These are phyloP conservation scores for Agaricus sinodeliciosus DNA, from an alignment of 768 basidiomycete genomes.

Conservation along the genomic window DNA sequence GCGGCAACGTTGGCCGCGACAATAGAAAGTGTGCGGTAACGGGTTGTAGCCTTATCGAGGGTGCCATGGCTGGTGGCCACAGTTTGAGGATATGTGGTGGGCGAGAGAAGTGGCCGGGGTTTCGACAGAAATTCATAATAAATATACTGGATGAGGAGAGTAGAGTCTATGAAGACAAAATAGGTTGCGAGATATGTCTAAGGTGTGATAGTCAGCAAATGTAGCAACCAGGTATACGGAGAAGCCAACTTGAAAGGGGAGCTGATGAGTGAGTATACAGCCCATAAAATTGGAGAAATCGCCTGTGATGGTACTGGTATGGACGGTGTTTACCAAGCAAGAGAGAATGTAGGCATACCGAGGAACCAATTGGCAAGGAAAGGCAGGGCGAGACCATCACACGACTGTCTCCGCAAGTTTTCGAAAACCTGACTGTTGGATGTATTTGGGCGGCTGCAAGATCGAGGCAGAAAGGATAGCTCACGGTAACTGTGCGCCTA, in stretches of 20 bases:
- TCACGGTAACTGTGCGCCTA: slow-evolving; percentile 86
- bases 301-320: slow-evolving; percentile 36
- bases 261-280: slow-evolving; percentile 85
- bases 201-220: slow-evolving; percentile 6
- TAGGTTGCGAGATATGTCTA: slow-evolving; percentile 90
- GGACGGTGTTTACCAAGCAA: background rate
- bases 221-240: background rate
- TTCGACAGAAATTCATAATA: slow-evolving; percentile 52
- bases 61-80: slow-evolving; percentile 26
- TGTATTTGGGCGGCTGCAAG: background rate
- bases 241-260: slow-evolving; percentile 82
- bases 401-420: slow-evolving; percentile 69
- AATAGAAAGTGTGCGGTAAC: slow-evolving; percentile 62
- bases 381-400: slow-evolving; percentile 86
- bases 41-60: slow-evolving; percentile 45
- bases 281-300: slow-evolving; percentile 92
- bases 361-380: slow-evolving; percentile 93
- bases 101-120: slow-evolving; percentile 26
- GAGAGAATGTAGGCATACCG: slow-evolving; percentile 40
- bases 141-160: slow-evolving; percentile 72
- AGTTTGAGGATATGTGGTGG: slow-evolving; percentile 24
- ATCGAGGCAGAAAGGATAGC: slow-evolving; percentile 22
- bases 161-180: slow-evolving; percentile 79
- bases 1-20: slow-evolving; percentile 70
- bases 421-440: slow-evolving; percentile 70